phyloP scores from a whole-genome alignment of 352 stramenopile genomes.

The Pythium rhizo-oryzae region DNA sequence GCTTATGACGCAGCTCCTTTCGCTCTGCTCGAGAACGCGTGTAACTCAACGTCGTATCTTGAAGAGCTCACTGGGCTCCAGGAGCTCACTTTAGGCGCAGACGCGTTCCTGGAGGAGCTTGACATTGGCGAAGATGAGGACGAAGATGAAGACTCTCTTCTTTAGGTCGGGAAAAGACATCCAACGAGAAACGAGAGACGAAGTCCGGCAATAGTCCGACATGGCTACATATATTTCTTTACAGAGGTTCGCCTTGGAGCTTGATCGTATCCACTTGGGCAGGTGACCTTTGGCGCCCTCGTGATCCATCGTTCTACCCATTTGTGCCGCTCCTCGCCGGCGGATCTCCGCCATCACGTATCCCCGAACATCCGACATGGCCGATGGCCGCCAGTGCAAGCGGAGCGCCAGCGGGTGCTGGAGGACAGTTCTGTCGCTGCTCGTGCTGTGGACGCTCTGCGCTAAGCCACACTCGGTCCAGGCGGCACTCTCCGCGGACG shows the following conservation, averaged over 20 bases:
- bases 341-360: background rate
- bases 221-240: conserved; percentile 30
- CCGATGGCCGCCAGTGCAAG: background rate
- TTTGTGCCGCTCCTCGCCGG: background rate
- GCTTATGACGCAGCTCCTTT: conserved; percentile 69
- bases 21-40: conserved; percentile 59
- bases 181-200: background rate
- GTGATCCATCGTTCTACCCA: background rate
- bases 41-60: conserved; percentile 71
- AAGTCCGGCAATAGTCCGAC: background rate
- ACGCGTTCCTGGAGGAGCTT: conserved; percentile 65
- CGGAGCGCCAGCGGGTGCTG: background rate
- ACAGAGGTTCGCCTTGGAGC: conserved; percentile 10
- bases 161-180: conserved; percentile 4
- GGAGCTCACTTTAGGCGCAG: conserved; percentile 55
- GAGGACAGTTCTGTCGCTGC: background rate
- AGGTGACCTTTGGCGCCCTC: conserved; percentile 25
- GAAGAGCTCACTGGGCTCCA: conserved; percentile 81
- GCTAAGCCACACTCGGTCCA: background rate
- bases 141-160: conserved; percentile 34
- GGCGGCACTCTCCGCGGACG: conserved; percentile 35
- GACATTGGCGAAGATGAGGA: conserved; percentile 70
- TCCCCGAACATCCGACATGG: background rate
- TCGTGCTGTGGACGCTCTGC: background rate
- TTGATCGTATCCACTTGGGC: conserved; percentile 22